phyloP scores from a whole-genome alignment of 129 eudicot species.

The Chrysanthemum makinoi region DNA sequence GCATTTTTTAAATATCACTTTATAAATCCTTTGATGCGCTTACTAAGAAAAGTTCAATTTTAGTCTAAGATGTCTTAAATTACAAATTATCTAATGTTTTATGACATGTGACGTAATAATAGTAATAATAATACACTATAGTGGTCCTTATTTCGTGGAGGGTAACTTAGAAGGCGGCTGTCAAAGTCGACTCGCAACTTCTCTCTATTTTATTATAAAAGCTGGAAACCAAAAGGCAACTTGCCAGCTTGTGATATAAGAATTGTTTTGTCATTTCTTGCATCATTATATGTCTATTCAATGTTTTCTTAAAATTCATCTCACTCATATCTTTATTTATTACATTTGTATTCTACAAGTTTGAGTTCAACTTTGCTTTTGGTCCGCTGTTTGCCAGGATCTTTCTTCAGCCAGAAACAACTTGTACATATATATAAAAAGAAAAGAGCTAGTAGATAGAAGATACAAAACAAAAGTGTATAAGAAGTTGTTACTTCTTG shows the following conservation, averaged over 20 bases:
- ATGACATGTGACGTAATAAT: too few species aligned
- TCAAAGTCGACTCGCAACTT: not conserved
- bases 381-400: not conserved
- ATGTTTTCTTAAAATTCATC: slow-evolving; percentile 6
- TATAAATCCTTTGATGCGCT: too few species aligned
- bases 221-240: slow-evolving; percentile 26
- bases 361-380: slow-evolving; percentile 24
- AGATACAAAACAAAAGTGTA: not conserved
- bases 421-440: not conserved
- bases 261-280: slow-evolving; percentile 16
- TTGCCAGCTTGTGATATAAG: not conserved
- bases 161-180: slow-evolving; percentile 11
- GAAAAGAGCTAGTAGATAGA: not conserved
- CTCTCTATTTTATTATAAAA: not conserved
- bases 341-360: slow-evolving; percentile 4
- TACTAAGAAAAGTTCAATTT: too few species aligned
- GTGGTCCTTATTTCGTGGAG: not conserved
- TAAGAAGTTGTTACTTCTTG: not conserved
- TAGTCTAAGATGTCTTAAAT: too few species aligned
- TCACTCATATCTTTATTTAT: not conserved
- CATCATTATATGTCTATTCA: not conserved
- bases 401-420: not conserved
- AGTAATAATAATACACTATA: too few species aligned
- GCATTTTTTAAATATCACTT: too few species aligned
- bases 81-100: too few species aligned